Base-by-base conservation (phyloP, 805 yeast species). In the Aciculoconidium aculeatum region DNA sequence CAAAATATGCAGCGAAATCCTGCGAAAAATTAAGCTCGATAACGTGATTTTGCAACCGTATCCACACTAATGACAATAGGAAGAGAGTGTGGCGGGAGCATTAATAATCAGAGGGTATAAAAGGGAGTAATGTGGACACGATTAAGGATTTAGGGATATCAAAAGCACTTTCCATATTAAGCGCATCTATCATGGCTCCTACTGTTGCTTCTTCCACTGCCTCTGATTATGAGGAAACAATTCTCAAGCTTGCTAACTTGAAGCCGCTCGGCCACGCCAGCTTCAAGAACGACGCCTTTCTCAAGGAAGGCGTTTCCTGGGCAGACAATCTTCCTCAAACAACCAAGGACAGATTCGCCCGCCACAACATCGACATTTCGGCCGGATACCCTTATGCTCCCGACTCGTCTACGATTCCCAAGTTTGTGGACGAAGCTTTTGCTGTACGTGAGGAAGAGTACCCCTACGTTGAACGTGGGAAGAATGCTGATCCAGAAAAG, bases 401-500 rank as follows among this genome's bases (percentile, higher is more conserved):
- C 3, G 37, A 42, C 2, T 26, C 38, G 14, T 42, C 41, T 12
- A 34, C 40, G 11, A 46, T 51, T 20, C 58, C 58, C 4, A 39
- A 39, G 12, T 52, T 40, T 23, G 38, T 48, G 10, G 56, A 52
- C 27, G 55, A 52, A 34, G 58, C 51, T 6, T 37, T 15, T 16
- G 34, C 24, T 16, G 36, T 52, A 30, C 39, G 58, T 25, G 39
- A 44, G 40, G 41, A 41, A 25, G 54, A 42, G 25, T 37, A 27
- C 32, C 49, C 51, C 3, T 52, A 44, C 31, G 35, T 47, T 11
- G 58, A 52, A 23, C 34, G 58, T 18, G 58, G 50, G 8, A 37
- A 38, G 32, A 42, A 41, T 18, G 58, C 58, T 17, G 58, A 52
- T 31, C 55, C 55, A 3, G 52, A 51, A 20, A 52, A 51, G 40